These are phyloP conservation scores for Crithidia mellificae DNA, from an alignment of 208 protist species.

Conservation along the genomic window DNA sequence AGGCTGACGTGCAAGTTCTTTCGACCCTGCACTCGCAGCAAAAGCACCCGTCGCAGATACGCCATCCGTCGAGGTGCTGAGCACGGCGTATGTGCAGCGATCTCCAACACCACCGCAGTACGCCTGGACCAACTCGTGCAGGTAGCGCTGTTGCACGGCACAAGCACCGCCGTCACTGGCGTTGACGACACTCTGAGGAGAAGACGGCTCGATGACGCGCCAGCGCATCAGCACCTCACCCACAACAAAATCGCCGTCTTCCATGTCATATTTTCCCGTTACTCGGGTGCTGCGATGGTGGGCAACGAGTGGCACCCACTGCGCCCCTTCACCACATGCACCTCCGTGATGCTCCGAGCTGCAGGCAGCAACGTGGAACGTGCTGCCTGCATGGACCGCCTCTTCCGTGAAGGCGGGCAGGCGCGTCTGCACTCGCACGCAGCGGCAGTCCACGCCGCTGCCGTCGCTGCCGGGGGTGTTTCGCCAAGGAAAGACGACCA, in stretches of 20 bases:
- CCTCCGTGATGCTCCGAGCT: not conserved
- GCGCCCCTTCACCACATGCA: slow-evolving; percentile 1
- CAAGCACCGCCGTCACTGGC: not conserved
- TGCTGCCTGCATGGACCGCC: slow-evolving; percentile 1
- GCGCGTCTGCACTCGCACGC: slow-evolving; percentile 21
- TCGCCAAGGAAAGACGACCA: slow-evolving; percentile 21
- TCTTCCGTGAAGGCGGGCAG: not conserved
- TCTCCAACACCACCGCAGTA: slow-evolving; percentile 18
- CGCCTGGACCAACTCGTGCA: slow-evolving; percentile 14
- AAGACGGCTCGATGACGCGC: slow-evolving; percentile 10
- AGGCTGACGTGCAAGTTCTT: no score
- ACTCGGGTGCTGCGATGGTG: no score
- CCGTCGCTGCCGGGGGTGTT: no score
- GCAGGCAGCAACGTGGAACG: slow-evolving; percentile 1
- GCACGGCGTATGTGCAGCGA: slow-evolving; percentile 14
- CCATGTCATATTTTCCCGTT: no score
- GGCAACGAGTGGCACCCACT: slow-evolving; percentile 28
- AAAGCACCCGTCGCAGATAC: no score
- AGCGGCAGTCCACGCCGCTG: slow-evolving; percentile 1
- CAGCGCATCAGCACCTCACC: slow-evolving; percentile 26
- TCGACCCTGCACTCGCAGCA: no score
- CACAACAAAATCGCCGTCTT: slow-evolving; percentile 4
- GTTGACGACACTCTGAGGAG: not conserved
- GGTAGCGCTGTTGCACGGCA: not conserved
- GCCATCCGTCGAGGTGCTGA: no score